Evolutionary conservation across 352 stramenopile species (phyloP), one percentile per base, ranked within the genome.

Genomic region (Phytophthora ramorum): DNA sequence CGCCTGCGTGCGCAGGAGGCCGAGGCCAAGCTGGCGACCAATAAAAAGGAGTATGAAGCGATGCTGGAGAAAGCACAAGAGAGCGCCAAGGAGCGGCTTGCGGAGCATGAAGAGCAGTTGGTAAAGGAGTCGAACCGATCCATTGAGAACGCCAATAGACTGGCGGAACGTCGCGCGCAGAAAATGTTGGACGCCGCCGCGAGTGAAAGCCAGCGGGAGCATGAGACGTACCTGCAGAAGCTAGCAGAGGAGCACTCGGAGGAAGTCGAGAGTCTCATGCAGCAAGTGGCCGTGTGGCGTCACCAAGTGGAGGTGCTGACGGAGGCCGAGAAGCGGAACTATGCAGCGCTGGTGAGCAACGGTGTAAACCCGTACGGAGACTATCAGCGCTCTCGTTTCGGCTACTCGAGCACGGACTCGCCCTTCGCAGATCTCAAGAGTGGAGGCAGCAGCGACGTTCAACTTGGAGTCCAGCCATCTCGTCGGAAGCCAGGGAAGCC

Each of bases 221-320:
- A 92, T 45, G 81, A 91, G n/a, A 74, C 88, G 34, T 92, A 92
- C 35, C 58, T 95, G 52, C 85, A 95, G 62, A 87, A 89, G 47
- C 63, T 95, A 4, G 87, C 84, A 2, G 87, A 95, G 48, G 87
- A 95, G 38, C 85, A 95, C 50, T 87, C 82, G 7, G 87, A 95
- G 52, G 87, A 95, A 57, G 81, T 93, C 9, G 87, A 95, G 57
- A 89, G 84, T 59, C 57, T 95, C 6, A 87, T 80, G 67, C 87
- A 95, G 54, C 87, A 95, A 65, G 80, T 95, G 38, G 81, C 80
- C 0, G 81, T 95, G 55, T 95, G 87, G 87, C 81, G 86, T 17
- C 87, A 95, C 48, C 87, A 95, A 55, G 87, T 95, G 9, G 87
- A 95, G 64, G 87, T 95, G 37, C 56, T 95, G 3, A 95, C 87